These are phyloP conservation scores for Boletus edulis DNA, from an alignment of 768 basidiomycete genomes.

Conservation along the genomic window DNA sequence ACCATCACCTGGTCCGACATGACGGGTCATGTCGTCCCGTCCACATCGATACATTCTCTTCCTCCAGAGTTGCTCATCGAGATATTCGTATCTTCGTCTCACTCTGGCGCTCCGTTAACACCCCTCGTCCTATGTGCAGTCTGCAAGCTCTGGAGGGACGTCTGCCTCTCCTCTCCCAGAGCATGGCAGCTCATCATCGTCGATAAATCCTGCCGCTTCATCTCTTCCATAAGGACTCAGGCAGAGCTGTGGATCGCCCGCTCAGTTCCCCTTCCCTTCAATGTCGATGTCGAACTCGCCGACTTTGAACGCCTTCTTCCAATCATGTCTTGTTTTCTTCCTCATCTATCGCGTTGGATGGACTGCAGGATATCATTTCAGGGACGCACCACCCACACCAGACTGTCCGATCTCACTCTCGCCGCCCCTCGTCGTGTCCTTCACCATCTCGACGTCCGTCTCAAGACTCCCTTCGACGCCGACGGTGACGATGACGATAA, in stretches of 20 bases:
- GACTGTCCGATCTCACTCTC: slow-evolving; percentile 22
- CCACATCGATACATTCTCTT: slow-evolving; percentile 30
- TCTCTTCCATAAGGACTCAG: slow-evolving; percentile 42
- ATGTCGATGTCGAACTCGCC: slow-evolving; percentile 48
- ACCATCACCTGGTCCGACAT: too few relatives aligned
- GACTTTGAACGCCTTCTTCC: slow-evolving; percentile 55
- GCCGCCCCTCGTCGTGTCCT: slow-evolving; percentile 19
- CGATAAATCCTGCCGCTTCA: slow-evolving; percentile 37
- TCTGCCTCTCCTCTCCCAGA: slow-evolving; percentile 52
- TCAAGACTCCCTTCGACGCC: slow-evolving; percentile 24
- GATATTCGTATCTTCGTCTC: slow-evolving; percentile 48
- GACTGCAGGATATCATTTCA: slow-evolving; percentile 45
- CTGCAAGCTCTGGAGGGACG: slow-evolving; percentile 56
- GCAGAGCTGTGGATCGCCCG: slow-evolving; percentile 53
- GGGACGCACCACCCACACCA: slow-evolving; percentile 28
- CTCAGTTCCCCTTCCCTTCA: slow-evolving; percentile 53
- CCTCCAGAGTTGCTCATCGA: slow-evolving; percentile 65
- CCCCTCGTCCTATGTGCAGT: slow-evolving; percentile 52
- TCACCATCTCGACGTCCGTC: slow-evolving; percentile 29
- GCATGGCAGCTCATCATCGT: slow-evolving; percentile 62
- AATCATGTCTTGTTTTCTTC: slow-evolving; percentile 61
- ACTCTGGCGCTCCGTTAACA: slow-evolving; percentile 42
- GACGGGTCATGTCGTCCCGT: too few relatives aligned
- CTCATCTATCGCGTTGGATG: slow-evolving; percentile 57
- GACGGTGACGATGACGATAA: slow-evolving; percentile 19